Base-by-base conservation (phyloP, 2,329 filamentous ascomycete genomes). In the Bisporella sp. region DNA sequence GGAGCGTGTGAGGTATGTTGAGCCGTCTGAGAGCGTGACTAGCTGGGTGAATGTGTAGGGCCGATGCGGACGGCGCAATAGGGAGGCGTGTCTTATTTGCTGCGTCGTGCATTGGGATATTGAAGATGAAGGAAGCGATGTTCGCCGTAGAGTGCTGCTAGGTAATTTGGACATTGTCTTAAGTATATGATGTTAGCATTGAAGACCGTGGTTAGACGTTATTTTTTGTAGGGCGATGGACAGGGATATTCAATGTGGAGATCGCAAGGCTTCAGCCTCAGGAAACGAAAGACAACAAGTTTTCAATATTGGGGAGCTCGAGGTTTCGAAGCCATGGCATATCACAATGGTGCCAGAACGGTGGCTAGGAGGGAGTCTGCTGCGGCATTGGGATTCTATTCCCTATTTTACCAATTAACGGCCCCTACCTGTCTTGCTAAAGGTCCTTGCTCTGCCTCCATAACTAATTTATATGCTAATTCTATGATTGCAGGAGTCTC, bases 11-110 rank as follows among this genome's bases (percentile, higher is more conserved):
- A 85, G 83, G 71, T 82, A 97, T 53, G 91, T 87, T 63, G 82
- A 87, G 61, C 93, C 93, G 74, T 99, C 93, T 40, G 86, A 89
- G 57, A 97, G 85, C 48, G 90, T 91, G 59, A 99, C 77, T 54
- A 99, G 55, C 72, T 99, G 93, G n/a, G 92, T 96, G 76, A 96
- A 97, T 59, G 85, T 89, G 77, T 96, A 97, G 41, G 93, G 92
- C 5, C 91, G 82, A 64, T 90, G 87, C n/a, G 90, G 90, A 12
- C 93, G 89, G 55, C 79, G 79, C 65, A 97, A 81, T 56, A 96
- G 86, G 29, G 87, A 90, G 47, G 93, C 93, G 66, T 89, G 82
- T 54, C 90, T 85, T 44, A 58, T 49, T 57, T 65, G 62, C 45
- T 56, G 53, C 21, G 21, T 21, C 5, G 45, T 31, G 13, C 30